These are phyloP conservation scores for Diddensiella caesifluorescens DNA, from an alignment of 805 yeast genomes.

Conservation along the genomic window DNA sequence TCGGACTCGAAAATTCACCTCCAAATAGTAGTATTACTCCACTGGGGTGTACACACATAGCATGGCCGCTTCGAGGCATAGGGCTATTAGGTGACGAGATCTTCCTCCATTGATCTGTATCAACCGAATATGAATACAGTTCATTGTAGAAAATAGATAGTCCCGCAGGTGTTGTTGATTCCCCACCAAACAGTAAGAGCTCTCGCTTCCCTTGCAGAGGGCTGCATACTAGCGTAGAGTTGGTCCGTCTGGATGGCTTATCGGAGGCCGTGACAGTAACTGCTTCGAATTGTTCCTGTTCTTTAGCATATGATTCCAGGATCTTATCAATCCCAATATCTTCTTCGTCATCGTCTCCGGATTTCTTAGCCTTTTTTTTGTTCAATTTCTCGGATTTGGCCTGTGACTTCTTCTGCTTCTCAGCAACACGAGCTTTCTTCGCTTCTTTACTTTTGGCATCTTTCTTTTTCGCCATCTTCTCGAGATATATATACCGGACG, in stretches of 20 bases:
- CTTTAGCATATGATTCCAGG: slow-evolving; percentile 66
- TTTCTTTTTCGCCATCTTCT: slow-evolving; percentile 89
- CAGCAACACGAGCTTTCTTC: slow-evolving; percentile 82
- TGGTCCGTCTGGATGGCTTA: slow-evolving; percentile 65
- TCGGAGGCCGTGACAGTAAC: slow-evolving; percentile 53
- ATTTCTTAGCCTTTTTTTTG: slow-evolving; percentile 69
- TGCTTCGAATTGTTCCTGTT: slow-evolving; percentile 75
- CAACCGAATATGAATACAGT: slow-evolving; percentile 63
- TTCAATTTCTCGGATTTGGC: slow-evolving; percentile 68
- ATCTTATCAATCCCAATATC: slow-evolving; percentile 84
- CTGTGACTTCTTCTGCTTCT: slow-evolving; percentile 69
- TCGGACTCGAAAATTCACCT: slow-evolving; percentile 95
- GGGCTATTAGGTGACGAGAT: slow-evolving; percentile 82
- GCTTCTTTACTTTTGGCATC: slow-evolving; percentile 84
- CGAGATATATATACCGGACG: too few species aligned
- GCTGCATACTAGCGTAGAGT: slow-evolving; percentile 67
- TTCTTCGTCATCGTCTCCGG: slow-evolving; percentile 77
- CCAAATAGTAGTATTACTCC: slow-evolving; percentile 86
- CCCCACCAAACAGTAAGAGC: slow-evolving; percentile 87
- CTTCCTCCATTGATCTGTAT: slow-evolving; percentile 75
- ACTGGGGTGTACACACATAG: slow-evolving; percentile 88
- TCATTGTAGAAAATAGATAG: slow-evolving; percentile 76
- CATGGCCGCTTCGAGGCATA: slow-evolving; percentile 87
- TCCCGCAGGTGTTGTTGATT: slow-evolving; percentile 42
- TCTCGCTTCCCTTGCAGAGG: slow-evolving; percentile 75